These are phyloP conservation scores for Piromyces finnis DNA, from an alignment of 192 early-diverging fungal species.

Conservation along the genomic window DNA sequence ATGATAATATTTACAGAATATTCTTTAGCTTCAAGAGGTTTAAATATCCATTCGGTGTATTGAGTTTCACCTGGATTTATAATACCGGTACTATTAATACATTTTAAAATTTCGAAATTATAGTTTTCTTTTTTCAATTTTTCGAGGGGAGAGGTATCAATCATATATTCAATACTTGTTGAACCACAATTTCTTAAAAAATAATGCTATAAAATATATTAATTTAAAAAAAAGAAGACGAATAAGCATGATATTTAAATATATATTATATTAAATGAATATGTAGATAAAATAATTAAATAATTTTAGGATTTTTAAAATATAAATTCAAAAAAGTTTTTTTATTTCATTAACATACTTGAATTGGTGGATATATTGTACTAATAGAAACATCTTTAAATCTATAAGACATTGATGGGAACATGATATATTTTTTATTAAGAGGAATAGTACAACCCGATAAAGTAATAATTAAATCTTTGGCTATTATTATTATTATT, in stretches of 20 bases:
- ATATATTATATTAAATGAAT: not conserved
- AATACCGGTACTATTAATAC: slow-evolving; percentile 9
- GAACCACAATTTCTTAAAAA: slow-evolving; percentile 18
- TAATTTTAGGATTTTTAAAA: too few species aligned
- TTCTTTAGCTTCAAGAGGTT: slow-evolving; percentile 21
- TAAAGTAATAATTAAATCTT: slow-evolving; percentile 25
- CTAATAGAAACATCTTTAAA: slow-evolving; percentile 20
- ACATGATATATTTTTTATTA: slow-evolving; percentile 21
- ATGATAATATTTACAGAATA: slow-evolving; percentile 21
- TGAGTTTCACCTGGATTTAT: slow-evolving; percentile 16
- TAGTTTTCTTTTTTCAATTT: slow-evolving; percentile 13
- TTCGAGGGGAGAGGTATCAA: slow-evolving; percentile 14
- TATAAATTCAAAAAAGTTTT: too few species aligned
- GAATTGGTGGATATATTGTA: slow-evolving; percentile 15
- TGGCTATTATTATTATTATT: too few species aligned
- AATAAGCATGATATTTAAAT: not conserved
- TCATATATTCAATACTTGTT: slow-evolving; percentile 13
- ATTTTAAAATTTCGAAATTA: slow-evolving; percentile 18
- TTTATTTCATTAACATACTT: slow-evolving; percentile 4
- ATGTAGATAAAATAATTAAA: too few species aligned
- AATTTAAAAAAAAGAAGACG: not conserved
- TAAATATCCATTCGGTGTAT: slow-evolving; percentile 26
- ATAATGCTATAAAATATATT: too few species aligned
- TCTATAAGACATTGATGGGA: slow-evolving; percentile 10
- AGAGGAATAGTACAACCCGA: slow-evolving; percentile 17